Conservation (phyloP, 2,329 filamentous ascomycete species). For the Claviceps fusiformis region DNA sequence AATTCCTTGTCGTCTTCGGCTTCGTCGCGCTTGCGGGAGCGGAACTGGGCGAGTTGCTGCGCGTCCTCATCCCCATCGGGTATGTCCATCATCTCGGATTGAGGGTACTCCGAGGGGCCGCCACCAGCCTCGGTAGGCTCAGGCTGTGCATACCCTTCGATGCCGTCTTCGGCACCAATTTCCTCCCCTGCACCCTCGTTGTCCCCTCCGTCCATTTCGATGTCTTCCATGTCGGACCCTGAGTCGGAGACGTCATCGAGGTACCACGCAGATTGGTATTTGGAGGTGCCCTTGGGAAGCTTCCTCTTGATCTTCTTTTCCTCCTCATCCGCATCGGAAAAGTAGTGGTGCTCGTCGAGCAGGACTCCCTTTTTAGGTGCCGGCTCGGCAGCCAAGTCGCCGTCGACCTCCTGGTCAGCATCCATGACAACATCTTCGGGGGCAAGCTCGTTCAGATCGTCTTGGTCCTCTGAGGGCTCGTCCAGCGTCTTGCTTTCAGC, state of each 20-base stretch:
- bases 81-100: constrained; percentile 81
- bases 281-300: constrained; percentile 80
- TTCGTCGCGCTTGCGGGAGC: constrained; percentile 63
- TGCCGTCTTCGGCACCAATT: constrained; percentile 67
- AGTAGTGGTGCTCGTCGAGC: constrained; percentile 95
- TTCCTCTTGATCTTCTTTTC: constrained; percentile 46
- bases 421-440: constrained; percentile 74
- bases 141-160: constrained; percentile 53
- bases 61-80: constrained; percentile 72
- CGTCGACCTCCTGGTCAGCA: constrained; percentile 37
- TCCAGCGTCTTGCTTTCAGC: constrained; percentile 41
- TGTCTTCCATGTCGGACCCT: constrained; percentile 69
- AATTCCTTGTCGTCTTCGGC: constrained; percentile 88
- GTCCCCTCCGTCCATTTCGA: constrained; percentile 38
- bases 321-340: constrained; percentile 67
- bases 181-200: constrained; percentile 42
- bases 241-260: constrained; percentile 69
- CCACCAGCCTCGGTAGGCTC: constrained; percentile 62
- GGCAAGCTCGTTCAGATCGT: constrained; percentile 70
- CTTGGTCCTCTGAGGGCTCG: constrained; percentile 61
- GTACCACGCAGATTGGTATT: constrained; percentile 92
- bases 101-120: constrained; percentile 77
- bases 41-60: constrained; percentile 67
- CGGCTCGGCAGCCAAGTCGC: constrained; percentile 19
- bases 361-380: constrained; percentile 70